Conservation (phyloP, 129 eudicot species). For the Chrysanthemum makinoi region DNA sequence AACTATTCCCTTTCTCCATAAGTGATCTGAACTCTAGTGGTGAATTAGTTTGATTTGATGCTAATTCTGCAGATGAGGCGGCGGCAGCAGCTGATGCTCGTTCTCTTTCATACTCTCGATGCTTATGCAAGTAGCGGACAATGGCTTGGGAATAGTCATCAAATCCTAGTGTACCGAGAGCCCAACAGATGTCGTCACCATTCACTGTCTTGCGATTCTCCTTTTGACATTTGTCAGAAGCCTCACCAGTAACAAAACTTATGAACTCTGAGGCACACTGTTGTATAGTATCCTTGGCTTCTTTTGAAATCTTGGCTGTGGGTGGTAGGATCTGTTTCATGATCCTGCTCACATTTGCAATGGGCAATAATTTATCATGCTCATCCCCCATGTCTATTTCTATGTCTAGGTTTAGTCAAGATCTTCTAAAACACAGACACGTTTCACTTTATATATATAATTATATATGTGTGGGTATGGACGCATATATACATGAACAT, state of each 20-base stretch:
- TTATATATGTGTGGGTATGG: background rate
- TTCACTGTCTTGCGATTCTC: constrained; percentile 62
- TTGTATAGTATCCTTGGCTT: constrained; percentile 57
- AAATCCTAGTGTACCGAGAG: constrained; percentile 50
- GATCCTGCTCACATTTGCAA: constrained; percentile 54
- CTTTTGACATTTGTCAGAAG: constrained; percentile 56
- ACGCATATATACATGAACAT: background rate
- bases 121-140: constrained; percentile 32
- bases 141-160: constrained; percentile 45
- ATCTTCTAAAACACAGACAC: constrained; percentile 23
- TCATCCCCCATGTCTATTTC: constrained; percentile 36
- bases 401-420: constrained; percentile 2
- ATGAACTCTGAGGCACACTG: constrained; percentile 64
- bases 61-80: background rate
- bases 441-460: constrained; percentile 10
- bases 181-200: constrained; percentile 64
- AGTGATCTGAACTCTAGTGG: constrained; percentile 5
- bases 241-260: constrained; percentile 53
- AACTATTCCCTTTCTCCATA: background rate
- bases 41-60: background rate
- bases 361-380: constrained; percentile 45
- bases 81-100: constrained; percentile 20
- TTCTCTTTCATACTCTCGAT: constrained; percentile 38
- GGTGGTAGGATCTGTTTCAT: constrained; percentile 54
- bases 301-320: constrained; percentile 55